A percentile compares a stretch with the other conserved stretches of the same genome.
Evolutionary conservation across 345 rosid genomes (phyloP).

Genomic region (Syzygium aromaticum): DNA sequence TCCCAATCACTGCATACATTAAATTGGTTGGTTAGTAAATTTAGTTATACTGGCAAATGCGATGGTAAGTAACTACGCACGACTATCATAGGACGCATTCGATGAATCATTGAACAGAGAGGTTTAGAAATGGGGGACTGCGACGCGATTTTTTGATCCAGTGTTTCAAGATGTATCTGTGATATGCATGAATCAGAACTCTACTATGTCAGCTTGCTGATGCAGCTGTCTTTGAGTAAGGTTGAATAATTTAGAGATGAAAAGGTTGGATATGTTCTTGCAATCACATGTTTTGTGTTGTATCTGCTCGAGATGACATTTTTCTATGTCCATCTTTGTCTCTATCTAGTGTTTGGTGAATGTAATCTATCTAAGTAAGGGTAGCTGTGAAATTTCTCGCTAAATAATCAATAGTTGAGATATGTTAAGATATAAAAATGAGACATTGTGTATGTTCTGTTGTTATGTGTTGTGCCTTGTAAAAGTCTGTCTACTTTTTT

Average conservation of each 20-base stretch:
- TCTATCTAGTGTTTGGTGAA: neutral
- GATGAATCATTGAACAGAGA: neutral
- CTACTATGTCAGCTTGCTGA: neutral
- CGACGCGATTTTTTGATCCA: neutral
- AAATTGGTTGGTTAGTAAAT: neutral
- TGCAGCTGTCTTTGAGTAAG: neutral
- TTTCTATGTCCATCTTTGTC: too few species aligned
- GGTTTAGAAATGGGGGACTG: neutral
- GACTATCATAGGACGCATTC: neutral
- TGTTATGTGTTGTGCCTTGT: neutral
- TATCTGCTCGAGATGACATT: too few species aligned
- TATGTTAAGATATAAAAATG: neutral
- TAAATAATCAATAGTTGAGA: neutral
- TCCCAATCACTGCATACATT: conserved; percentile 39
- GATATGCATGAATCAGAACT: neutral
- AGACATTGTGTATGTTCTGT: neutral
- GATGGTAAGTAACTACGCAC: neutral
- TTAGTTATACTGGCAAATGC: neutral
- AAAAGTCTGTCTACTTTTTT: neutral
- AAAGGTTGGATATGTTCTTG: neutral
- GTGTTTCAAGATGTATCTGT: neutral
- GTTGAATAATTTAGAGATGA: neutral
- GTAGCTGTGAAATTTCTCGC: neutral
- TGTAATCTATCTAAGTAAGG: neutral
- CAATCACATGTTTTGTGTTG: neutral